Evolutionary conservation across 768 basidiomycete species (phyloP), one percentile per base, ranked within the genome.

Genomic region (Tephrocybe sp.): DNA sequence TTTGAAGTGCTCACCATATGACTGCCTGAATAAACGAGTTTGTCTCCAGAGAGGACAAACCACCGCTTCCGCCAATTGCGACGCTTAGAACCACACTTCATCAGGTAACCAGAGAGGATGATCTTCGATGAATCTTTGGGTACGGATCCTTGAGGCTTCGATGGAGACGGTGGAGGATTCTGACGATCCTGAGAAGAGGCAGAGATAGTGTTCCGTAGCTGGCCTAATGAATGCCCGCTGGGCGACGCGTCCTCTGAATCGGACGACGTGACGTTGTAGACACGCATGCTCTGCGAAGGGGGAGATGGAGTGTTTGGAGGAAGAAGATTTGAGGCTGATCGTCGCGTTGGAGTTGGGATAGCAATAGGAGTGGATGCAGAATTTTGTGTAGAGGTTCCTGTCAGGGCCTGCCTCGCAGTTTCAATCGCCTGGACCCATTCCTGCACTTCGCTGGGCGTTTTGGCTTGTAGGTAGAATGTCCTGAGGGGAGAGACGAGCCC

Each of bases 51-150:
- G n/a, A 99, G 74, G 32, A 91, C 85, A 62, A 99, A 98, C 96
- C 95, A 98, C 24, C 97, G 74, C 70, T 99, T 98, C 50, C 93
- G 80, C 97, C 97, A 99, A 58, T 84, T 91, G 61, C 90, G 87
- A 63, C 96, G 82, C 59, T 95, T 93, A 38, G 87, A 86, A 23
- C 93, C 94, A 67, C 93, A 94, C 64, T 98, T 98, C 90, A 95
- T 93, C 55, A 99, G 75, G 68, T 98, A 99, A 1, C 94, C 93
- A 17, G 85, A 84, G 3, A 96, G 65, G 33, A 99, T 86, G 33
- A 85, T 74, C 72, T 94, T 95, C n/a, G 81, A 73, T 17, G 79
- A 78, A 57, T 91, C 90, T 34, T 77, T 77, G 43, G 66, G 28
- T 5, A 67, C 65, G 6, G 62, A 41, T n/a, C 65, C 51, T 50